Base-by-base conservation (phyloP, 331 rosid genomes). In the Malus hybrid region DNA sequence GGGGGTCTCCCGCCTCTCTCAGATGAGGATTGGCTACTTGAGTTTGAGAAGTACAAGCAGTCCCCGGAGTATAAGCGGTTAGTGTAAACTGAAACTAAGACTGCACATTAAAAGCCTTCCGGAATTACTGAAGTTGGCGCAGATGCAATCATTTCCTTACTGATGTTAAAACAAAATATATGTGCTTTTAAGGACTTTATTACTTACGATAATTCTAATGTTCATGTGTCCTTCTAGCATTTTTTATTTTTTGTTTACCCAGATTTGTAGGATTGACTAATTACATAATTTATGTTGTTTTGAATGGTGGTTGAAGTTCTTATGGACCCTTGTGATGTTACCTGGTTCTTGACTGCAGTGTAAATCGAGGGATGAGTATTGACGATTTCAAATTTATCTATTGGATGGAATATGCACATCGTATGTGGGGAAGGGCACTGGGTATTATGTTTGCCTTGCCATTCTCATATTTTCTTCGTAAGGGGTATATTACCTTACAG, bases 361-460 rank as follows among this genome's bases (percentile, higher is more conserved):
- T 92, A 28, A 90, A 92, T 72, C 83, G 36, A 83, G 96, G 96
- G 70, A 92, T 92, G 96, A 81, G 82, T 79, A 78, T 91, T 71
- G 96, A 89, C 69, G 92, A 92, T 24, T 92, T 92, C 86, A 90
- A 90, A 77, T 92, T 90, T 73, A 90, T 92, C 68, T 92, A 88
- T 83, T 92, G 93, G 97, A 90, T 92, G 96, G 96, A 92, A 66
- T 92, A 93, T 80, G 97, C 96, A 67, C 98, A 93, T 81, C 93
- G 98, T 20, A 93, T 91, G 98, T 91, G 98, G 98, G 98, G 98
- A 79, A 93, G 98, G 86, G 96, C 87, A n/a, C 72, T 91, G 66
- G 98, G 93, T 62, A 9, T 88, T 65, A 85, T 90, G 86, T 92
- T 92, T 77, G 93, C 88, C n/a, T 85, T 90, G 80, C 96, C 97